A percentile compares a stretch with the other conserved stretches of the same genome.
Conservation (phyloP, 495 filamentous ascomycete species). For the Penicillium tannophilum region DNA sequence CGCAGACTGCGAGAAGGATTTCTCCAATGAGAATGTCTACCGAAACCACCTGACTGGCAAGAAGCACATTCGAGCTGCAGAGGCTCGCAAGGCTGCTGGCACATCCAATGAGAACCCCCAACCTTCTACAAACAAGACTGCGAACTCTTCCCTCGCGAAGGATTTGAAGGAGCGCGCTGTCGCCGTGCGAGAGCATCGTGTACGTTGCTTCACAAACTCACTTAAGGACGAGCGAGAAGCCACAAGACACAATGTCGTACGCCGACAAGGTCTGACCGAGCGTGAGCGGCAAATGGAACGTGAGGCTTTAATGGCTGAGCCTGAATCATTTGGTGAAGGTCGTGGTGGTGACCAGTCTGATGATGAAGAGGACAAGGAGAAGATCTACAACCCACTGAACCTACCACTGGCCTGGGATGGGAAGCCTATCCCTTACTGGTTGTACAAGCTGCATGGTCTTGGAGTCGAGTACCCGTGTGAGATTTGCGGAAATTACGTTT, state of each 20-base stretch:
- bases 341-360: conserved; percentile 66
- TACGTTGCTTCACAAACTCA: conserved; percentile 71
- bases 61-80: conserved; percentile 85
- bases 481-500: conserved; percentile 96
- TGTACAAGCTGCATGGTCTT: conserved; percentile 94
- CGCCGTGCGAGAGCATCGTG: conserved; percentile 82
- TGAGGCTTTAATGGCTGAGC: conserved; percentile 76
- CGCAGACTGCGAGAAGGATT: conserved; percentile 86
- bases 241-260: conserved; percentile 89
- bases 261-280: conserved; percentile 94
- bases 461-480: conserved; percentile 96
- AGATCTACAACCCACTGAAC: conserved; percentile 95
- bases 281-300: conserved; percentile 89
- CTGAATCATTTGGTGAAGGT: conserved; percentile 46
- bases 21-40: conserved; percentile 94
- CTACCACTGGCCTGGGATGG: conserved; percentile 96
- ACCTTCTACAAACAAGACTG: conserved; percentile 17
- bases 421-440: conserved; percentile 98
- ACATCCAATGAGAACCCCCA: conserved; percentile 27
- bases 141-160: conserved; percentile 40
- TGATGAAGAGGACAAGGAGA: conserved; percentile 71
- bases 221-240: conserved; percentile 81
- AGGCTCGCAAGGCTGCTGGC: conserved; percentile 53
- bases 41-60: conserved; percentile 84
- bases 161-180: conserved; percentile 87